Percentiles rank a stretch among this genome's conserved stretches.
Conservation (phyloP, 2,329 filamentous ascomycete species). For the Penicillium paneum region DNA sequence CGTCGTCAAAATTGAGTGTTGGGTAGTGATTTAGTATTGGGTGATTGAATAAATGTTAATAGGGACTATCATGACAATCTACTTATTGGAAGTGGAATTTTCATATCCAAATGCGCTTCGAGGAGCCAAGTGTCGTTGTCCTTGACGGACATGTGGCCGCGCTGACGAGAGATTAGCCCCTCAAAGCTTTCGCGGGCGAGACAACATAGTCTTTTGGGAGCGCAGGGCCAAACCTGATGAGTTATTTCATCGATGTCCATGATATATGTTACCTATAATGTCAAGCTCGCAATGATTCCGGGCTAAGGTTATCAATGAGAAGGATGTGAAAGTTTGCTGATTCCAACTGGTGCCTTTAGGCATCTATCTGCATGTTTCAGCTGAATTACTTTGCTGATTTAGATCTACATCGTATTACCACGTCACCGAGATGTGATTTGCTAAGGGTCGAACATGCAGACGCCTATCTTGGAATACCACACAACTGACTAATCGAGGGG, state of each 20-base stretch:
- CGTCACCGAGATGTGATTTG: too few relatives aligned
- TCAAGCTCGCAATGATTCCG: too few relatives aligned
- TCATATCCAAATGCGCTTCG: background rate
- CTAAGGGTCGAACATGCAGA: too few relatives aligned
- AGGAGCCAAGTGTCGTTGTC: background rate
- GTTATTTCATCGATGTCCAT: background rate
- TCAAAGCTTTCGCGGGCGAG: background rate
- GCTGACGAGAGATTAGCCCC: background rate
- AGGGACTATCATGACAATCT: background rate
- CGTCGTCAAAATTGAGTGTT: constrained; percentile 17
- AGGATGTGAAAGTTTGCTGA: too few relatives aligned
- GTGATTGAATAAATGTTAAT: background rate
- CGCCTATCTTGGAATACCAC: too few relatives aligned
- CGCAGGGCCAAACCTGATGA: background rate
- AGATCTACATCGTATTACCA: too few relatives aligned
- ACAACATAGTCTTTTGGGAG: background rate
- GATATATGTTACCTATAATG: too few relatives aligned
- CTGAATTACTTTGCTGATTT: too few relatives aligned
- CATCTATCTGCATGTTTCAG: too few relatives aligned
- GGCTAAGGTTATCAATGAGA: too few relatives aligned
- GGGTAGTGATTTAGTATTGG: background rate
- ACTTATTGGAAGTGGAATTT: constrained; percentile 21
- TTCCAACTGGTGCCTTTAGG: too few relatives aligned
- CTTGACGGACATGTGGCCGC: background rate
- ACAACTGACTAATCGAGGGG: too few relatives aligned